Evolutionary conservation across 2,329 filamentous ascomycete species (phyloP).

Genomic region (Arthrobotrys musiformis): DNA sequence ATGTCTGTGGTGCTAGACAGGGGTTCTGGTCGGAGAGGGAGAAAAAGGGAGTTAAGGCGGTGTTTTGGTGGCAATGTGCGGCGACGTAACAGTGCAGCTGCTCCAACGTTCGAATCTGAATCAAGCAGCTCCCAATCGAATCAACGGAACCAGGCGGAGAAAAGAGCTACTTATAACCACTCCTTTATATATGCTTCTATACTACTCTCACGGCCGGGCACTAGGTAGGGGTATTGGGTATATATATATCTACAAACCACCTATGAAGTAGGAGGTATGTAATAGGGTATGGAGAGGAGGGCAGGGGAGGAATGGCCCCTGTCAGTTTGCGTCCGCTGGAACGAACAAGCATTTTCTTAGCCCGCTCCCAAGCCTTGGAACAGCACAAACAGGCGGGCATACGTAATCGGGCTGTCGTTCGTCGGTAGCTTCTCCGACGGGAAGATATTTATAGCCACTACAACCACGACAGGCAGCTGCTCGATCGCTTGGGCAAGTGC

Average conservation of each 20-base stretch:
- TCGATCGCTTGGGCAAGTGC: no score
- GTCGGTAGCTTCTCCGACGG: background rate
- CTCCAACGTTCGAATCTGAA: background rate
- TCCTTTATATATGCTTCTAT: no score
- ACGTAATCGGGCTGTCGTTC: background rate
- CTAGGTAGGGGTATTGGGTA: no score
- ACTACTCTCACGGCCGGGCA: no score
- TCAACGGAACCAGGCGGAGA: background rate
- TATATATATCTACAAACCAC: no score
- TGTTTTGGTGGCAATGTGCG: background rate
- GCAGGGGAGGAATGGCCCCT: background rate
- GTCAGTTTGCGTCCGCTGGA: no score
- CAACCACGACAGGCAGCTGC: no score
- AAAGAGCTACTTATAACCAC: no score
- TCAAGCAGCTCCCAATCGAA: background rate
- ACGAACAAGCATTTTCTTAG: constrained; percentile 2
- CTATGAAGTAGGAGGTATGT: background rate
- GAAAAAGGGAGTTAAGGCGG: background rate
- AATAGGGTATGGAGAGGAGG: background rate
- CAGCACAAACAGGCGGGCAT: background rate
- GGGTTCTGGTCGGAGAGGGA: background rate
- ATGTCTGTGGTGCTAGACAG: no score
- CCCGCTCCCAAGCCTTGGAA: background rate
- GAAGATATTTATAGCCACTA: no score
- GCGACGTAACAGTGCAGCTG: background rate